phyloP scores from a whole-genome alignment of 495 filamentous ascomycete genomes.

The Talaromyces trachyspermus region DNA sequence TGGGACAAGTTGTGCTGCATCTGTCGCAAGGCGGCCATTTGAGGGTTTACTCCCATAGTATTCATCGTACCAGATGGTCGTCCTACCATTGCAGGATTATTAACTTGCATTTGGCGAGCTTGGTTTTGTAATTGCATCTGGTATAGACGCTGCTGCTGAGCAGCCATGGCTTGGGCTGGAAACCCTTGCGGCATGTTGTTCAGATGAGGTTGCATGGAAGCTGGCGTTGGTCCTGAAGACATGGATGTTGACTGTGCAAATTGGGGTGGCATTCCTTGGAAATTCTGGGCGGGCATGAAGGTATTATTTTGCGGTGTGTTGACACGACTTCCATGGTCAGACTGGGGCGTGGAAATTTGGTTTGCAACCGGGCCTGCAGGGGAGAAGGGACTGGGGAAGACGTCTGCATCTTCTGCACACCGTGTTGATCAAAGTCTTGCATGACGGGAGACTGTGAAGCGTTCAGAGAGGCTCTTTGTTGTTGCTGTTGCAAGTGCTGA shows the following conservation, averaged over 20 bases:
- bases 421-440: conserved; percentile 59
- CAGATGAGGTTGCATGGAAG: conserved; percentile 34
- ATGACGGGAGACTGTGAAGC: conserved; percentile 87
- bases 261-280: conserved; percentile 51
- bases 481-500: conserved; percentile 70
- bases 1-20: conserved; percentile 61
- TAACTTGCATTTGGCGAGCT: conserved; percentile 61
- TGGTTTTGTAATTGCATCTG: conserved; percentile 53
- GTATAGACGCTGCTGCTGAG: conserved; percentile 43
- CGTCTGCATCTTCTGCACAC: conserved; percentile 77
- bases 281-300: conserved; percentile 52
- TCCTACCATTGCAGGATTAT: conserved; percentile 33
- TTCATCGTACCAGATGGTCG: conserved; percentile 36
- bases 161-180: conserved; percentile 39
- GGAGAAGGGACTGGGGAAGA: conserved; percentile 89
- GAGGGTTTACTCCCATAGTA: conserved; percentile 38
- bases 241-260: conserved; percentile 42
- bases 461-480: conserved; percentile 71
- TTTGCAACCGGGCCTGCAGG: conserved; percentile 66
- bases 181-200: conserved; percentile 43
- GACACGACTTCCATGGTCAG: conserved; percentile 65
- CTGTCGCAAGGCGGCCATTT: conserved; percentile 41
- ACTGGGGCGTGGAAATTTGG: conserved; percentile 71
- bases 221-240: conserved; percentile 25
- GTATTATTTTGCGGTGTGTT: conserved; percentile 67